phyloP scores from a whole-genome alignment of 352 stramenopile genomes.

The Pythium dissotocum region DNA sequence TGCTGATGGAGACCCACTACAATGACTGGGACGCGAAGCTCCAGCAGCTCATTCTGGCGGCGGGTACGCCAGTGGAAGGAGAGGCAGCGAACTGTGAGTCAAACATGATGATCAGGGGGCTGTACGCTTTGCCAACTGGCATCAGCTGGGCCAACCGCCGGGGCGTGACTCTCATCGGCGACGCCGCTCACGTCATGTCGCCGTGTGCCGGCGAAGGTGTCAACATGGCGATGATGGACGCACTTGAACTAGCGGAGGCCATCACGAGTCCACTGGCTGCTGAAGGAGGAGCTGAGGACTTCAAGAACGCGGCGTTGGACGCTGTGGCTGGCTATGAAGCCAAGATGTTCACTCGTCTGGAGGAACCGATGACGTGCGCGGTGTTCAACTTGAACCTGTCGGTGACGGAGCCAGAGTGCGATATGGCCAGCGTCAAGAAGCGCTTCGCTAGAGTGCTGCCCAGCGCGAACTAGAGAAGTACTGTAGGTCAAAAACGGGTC shows the following conservation, averaged over 20 bases:
- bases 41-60: slow-evolving; percentile 11
- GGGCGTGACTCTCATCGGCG: slow-evolving; percentile 33
- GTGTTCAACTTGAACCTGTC: slow-evolving; percentile 23
- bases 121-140: slow-evolving; percentile 21
- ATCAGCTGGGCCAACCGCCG: slow-evolving; percentile 16
- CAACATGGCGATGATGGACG: slow-evolving; percentile 35
- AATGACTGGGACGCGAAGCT: slow-evolving; percentile 15
- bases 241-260: slow-evolving; percentile 19
- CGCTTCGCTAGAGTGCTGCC: not conserved
- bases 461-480: too few relatives aligned
- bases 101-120: slow-evolving; percentile 8
- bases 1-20: slow-evolving; percentile 17
- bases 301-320: slow-evolving; percentile 1
- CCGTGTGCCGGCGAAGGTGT: slow-evolving; percentile 38
- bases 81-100: not conserved
- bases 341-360: slow-evolving; percentile 17
- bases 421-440: not conserved
- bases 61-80: slow-evolving; percentile 1
- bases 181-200: slow-evolving; percentile 42
- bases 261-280: not conserved
- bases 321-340: slow-evolving; percentile 13
- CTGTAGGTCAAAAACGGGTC: too few relatives aligned
- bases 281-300: not conserved
- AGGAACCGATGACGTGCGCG: slow-evolving; percentile 1
- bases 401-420: not conserved